These are phyloP conservation scores for Alternaria triticina DNA, from an alignment of 2,329 filamentous ascomycete genomes.

Conservation along the genomic window DNA sequence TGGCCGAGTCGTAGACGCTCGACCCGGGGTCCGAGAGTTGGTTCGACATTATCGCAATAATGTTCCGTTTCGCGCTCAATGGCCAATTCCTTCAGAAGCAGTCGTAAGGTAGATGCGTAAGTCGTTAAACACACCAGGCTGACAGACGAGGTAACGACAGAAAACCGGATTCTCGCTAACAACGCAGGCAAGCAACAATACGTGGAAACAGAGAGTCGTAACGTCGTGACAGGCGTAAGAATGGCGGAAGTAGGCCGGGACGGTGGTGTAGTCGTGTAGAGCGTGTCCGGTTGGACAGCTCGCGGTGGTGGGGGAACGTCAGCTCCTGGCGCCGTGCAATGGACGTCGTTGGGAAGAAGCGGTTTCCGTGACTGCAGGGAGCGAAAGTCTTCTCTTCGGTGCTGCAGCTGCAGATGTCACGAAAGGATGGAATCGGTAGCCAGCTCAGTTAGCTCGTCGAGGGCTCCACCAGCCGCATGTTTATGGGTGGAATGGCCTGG, in stretches of 20 bases:
- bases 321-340: conserved; percentile 29
- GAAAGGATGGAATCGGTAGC: conserved; percentile 27
- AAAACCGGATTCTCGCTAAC: conserved; percentile 11
- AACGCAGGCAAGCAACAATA: conserved; percentile 15
- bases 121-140: conserved; percentile 6
- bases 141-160: conserved; percentile 10
- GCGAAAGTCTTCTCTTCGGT: background rate
- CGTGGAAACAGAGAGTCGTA: conserved; percentile 30
- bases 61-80: background rate
- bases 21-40: conserved; percentile 72
- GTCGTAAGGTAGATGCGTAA: conserved; percentile 16
- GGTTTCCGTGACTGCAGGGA: conserved; percentile 5
- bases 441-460: conserved; percentile 30
- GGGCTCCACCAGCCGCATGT: conserved; percentile 23
- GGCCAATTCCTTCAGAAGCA: background rate
- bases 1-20: conserved; percentile 74
- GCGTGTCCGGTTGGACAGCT: conserved; percentile 45
- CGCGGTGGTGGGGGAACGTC: conserved; percentile 27
- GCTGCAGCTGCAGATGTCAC: conserved; percentile 20
- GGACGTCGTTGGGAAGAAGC: conserved; percentile 12
- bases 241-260: conserved; percentile 24
- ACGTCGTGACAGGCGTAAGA: conserved; percentile 39
- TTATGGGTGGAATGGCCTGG: conserved; percentile 30
- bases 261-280: conserved; percentile 19
- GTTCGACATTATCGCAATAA: conserved; percentile 32